Conservation (phyloP, 2,329 filamentous ascomycete genomes). For the Malbranchea zuffiana region DNA sequence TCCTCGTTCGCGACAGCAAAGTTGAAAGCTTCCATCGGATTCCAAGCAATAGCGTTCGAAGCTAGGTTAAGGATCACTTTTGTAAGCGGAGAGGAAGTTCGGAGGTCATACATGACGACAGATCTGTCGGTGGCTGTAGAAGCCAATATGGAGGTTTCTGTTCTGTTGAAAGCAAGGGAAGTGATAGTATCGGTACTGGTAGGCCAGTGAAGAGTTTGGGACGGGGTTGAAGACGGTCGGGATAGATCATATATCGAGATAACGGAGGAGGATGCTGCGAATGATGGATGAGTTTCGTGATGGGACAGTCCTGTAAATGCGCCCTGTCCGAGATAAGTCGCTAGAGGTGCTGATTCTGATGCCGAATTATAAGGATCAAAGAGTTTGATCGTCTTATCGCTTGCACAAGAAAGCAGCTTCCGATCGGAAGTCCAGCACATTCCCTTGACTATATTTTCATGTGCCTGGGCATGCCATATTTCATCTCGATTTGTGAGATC, state of each 20-base stretch:
- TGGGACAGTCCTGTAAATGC: constrained; percentile 78
- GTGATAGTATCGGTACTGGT: constrained; percentile 84
- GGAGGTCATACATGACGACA: constrained; percentile 81
- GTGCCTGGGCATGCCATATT: constrained; percentile 67
- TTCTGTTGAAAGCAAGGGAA: constrained; percentile 79
- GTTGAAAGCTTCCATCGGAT: constrained; percentile 95
- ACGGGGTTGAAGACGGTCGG: constrained; percentile 62
- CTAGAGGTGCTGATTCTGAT: constrained; percentile 57
- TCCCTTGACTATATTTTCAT: constrained; percentile 88
- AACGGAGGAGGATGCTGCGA: constrained; percentile 63
- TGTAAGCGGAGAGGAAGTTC: constrained; percentile 70
- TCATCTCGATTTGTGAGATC: constrained; percentile 63
- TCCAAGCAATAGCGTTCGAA: constrained; percentile 78
- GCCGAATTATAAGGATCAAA: constrained; percentile 77
- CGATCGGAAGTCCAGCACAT: constrained; percentile 79
- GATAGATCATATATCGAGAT: constrained; percentile 86
- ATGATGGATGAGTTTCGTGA: constrained; percentile 65
- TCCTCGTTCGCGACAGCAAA: constrained; percentile 89
- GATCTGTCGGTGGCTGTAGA: constrained; percentile 77
- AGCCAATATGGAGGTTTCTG: constrained; percentile 81
- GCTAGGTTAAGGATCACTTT: constrained; percentile 74
- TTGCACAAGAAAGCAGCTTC: constrained; percentile 76
- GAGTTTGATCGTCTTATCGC: constrained; percentile 77
- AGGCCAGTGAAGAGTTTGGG: constrained; percentile 77
- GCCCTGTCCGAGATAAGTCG: constrained; percentile 72